Evolutionary conservation across 139 green algal genomes (phyloP), one percentile per base, ranked within the genome.

Genomic region (Diplosphaera chodatii): DNA sequence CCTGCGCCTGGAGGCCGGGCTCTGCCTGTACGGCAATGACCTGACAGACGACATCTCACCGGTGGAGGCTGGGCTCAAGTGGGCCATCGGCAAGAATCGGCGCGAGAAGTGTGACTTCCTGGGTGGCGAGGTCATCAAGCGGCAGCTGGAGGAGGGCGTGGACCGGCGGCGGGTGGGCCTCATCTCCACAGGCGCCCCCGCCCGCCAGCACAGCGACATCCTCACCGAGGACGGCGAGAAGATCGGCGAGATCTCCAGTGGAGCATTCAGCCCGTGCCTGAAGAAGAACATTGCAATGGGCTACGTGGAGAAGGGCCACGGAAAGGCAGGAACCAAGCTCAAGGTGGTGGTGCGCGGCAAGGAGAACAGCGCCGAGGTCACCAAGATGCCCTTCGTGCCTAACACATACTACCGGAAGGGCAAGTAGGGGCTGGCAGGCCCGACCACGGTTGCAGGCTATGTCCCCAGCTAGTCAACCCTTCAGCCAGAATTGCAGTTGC

Each of bases 251-350:
- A 81, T 99, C 16, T 97, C 94, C 41, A 92, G 80, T 55, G 96
- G 96, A 32, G 94, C 89, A 1, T 97, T 97, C 85, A 93, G 82
- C 75, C 96, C 96, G 40, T 92, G 83, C 82, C 77, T 99, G 31
- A 96, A 96, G 79, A 96, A 98, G 83, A 98, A 98, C 86, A 92
- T 99, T 59, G 90, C 90, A 27, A 99, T 99, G 96, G 96, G 95
- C 0, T 99, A 99, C 69, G 90, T 99, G 23, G 76, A 93, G 29
- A 97, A 95, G 83, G 82, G 78, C 2, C 76, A 84, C 37, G 88
- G 85, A 81, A 99, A 99, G 86, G 87, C 89, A 0, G 95, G 93
- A 68, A 99, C 96, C 0, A 67, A 90, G 75, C 74, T 99, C 28
- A 93, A 97, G 80, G 87, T 99, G 66, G 82, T 87, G 33, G 93